Evolutionary conservation across 345 rosid genomes (phyloP).

Genomic region (Populus ilicifolia): DNA sequence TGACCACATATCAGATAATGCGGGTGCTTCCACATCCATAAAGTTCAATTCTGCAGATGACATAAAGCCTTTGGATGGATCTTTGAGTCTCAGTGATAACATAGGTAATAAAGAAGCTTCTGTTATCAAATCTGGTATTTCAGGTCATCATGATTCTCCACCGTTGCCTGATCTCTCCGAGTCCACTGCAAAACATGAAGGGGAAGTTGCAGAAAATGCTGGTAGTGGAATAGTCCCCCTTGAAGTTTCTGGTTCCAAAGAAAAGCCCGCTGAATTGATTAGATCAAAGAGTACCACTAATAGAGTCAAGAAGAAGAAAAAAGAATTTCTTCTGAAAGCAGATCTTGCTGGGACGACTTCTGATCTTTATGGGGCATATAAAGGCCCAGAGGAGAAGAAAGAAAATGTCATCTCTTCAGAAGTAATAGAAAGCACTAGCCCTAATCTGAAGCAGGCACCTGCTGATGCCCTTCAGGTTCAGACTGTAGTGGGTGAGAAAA

Average conservation of each 20-base stretch:
- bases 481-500: slow-evolving; percentile 28
- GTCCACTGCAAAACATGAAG: slow-evolving; percentile 27
- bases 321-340: slow-evolving; percentile 74
- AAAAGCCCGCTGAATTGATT: slow-evolving; percentile 46
- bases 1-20: slow-evolving; percentile 17
- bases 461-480: slow-evolving; percentile 29
- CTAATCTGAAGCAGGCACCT: slow-evolving; percentile 35
- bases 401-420: slow-evolving; percentile 35
- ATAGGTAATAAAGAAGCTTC: slow-evolving; percentile 8
- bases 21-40: slow-evolving; percentile 31
- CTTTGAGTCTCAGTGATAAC: slow-evolving; percentile 11
- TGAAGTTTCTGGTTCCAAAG: slow-evolving; percentile 38
- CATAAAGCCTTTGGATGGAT: slow-evolving; percentile 19
- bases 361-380: slow-evolving; percentile 86
- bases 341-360: slow-evolving; percentile 86
- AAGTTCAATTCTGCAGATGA: slow-evolving; percentile 28
- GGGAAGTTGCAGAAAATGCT: slow-evolving; percentile 31
- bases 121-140: slow-evolving; percentile 11
- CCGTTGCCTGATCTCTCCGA: slow-evolving; percentile 29
- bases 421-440: slow-evolving; percentile 26
- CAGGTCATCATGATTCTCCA: slow-evolving; percentile 26
- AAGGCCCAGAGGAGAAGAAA: slow-evolving; percentile 82
- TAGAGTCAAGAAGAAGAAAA: slow-evolving; percentile 55
- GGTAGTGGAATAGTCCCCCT: slow-evolving; percentile 27
- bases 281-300: slow-evolving; percentile 39